These are phyloP conservation scores for Solanum peruvianum DNA, from an alignment of 257 asterid species.

Conservation along the genomic window DNA sequence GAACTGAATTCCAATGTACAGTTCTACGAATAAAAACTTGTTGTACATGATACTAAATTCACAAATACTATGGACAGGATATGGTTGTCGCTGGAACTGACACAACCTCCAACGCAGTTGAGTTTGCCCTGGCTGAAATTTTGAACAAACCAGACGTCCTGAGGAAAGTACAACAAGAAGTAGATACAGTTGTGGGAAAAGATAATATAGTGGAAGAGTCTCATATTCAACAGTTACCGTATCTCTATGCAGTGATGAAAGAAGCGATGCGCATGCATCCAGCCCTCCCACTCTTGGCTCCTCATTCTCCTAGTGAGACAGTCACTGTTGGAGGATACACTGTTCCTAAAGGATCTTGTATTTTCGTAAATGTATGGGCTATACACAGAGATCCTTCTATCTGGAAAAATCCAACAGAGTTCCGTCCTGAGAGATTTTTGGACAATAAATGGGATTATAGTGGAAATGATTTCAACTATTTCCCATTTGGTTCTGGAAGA, in stretches of 20 bases:
- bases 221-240: not conserved
- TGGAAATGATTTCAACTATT: not conserved
- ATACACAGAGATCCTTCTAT: not conserved
- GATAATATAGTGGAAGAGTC: not conserved
- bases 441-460: not conserved
- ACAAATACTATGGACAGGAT: constrained; percentile 20
- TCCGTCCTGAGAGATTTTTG: not conserved
- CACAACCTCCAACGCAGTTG: constrained; percentile 52
- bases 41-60: not conserved
- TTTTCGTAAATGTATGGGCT: not conserved
- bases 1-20: not conserved
- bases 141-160: constrained; percentile 12
- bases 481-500: not conserved
- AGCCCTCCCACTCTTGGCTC: not conserved
- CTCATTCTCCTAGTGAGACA: not conserved
- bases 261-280: not conserved
- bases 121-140: constrained; percentile 56
- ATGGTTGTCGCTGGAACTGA: constrained; percentile 78
- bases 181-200: constrained; percentile 33
- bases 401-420: not conserved
- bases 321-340: not conserved
- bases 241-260: not conserved
- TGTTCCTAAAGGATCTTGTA: not conserved
- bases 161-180: constrained; percentile 15
- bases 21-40: not conserved